These are phyloP conservation scores for Geosmithia putterillii DNA, from an alignment of 2,329 filamentous ascomycete species.

Conservation along the genomic window DNA sequence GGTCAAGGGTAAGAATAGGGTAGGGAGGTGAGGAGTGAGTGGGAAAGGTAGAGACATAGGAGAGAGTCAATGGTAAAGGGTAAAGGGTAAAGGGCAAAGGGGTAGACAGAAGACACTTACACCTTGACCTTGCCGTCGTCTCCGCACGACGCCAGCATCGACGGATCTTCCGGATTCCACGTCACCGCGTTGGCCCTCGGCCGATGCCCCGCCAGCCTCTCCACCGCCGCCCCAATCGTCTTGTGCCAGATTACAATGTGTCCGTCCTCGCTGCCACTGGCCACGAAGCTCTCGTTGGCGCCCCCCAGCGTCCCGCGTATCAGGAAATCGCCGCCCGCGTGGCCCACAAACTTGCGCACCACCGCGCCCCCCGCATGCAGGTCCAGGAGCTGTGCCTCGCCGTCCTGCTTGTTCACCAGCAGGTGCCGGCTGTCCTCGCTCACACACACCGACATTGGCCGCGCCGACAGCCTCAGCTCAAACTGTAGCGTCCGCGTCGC, in stretches of 20 bases:
- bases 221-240: slow-evolving; percentile 63
- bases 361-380: slow-evolving; percentile 60
- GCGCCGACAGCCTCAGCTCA: slow-evolving; percentile 51
- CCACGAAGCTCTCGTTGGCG: slow-evolving; percentile 80
- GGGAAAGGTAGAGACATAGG: background rate
- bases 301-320: slow-evolving; percentile 81
- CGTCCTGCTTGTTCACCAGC: slow-evolving; percentile 70
- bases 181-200: slow-evolving; percentile 74
- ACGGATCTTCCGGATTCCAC: slow-evolving; percentile 77
- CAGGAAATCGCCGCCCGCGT: slow-evolving; percentile 62
- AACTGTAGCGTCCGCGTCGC: slow-evolving; percentile 62
- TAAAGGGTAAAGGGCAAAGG: background rate
- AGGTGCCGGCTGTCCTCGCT: slow-evolving; percentile 71
- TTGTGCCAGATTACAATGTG: slow-evolving; percentile 86
- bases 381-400: slow-evolving; percentile 68
- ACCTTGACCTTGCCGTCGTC: slow-evolving; percentile 80
- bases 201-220: slow-evolving; percentile 62
- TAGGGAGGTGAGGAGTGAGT: background rate
- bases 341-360: slow-evolving; percentile 57
- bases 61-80: background rate
- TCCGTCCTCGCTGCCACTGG: slow-evolving; percentile 77
- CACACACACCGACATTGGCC: slow-evolving; percentile 69
- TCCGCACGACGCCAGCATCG: slow-evolving; percentile 81
- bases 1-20: background rate
- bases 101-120: slow-evolving; percentile 36